phyloP scores from a whole-genome alignment of 805 yeast species.

The Metschnikowia corniflorae region DNA sequence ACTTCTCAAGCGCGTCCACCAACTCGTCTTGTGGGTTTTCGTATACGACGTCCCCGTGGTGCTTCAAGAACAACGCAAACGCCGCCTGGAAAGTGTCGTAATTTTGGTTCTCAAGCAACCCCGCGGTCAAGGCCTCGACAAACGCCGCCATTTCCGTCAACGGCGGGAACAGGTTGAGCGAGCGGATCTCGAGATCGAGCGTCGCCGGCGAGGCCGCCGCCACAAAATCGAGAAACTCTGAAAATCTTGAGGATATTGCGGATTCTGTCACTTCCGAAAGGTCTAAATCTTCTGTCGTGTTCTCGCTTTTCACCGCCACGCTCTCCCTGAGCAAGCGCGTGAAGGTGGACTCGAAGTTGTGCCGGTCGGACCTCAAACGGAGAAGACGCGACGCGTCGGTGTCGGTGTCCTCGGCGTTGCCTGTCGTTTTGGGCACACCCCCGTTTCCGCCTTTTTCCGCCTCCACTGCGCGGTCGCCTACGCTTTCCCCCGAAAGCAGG shows the following conservation, averaged over 20 bases:
- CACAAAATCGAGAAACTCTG: constrained; percentile 52
- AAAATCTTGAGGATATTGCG: too few species aligned
- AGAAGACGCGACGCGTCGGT: constrained; percentile 32
- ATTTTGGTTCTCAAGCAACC: constrained; percentile 53
- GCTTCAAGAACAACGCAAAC: constrained; percentile 66
- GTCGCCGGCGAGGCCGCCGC: constrained; percentile 66
- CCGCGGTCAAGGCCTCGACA: constrained; percentile 61
- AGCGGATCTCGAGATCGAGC: constrained; percentile 82
- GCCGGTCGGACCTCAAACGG: constrained; percentile 29
- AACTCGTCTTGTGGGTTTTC: constrained; percentile 36
- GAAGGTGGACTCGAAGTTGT: constrained; percentile 69
- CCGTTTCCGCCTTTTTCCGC: constrained; percentile 43
- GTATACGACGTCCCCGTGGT: constrained; percentile 78
- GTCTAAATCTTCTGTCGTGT: constrained; percentile 23
- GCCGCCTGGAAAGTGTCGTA: constrained; percentile 81
- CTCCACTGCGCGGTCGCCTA: constrained; percentile 63
- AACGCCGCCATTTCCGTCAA: constrained; percentile 62
- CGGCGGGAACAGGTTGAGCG: constrained; percentile 66
- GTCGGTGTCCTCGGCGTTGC: constrained; percentile 6
- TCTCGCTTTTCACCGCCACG: too few species aligned
- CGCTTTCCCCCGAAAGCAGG: constrained; percentile 58
- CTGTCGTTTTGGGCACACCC: neutral
- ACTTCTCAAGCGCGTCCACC: constrained; percentile 43
- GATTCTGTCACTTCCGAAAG: too few species aligned
- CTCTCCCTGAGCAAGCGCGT: constrained; percentile 62